phyloP scores from a whole-genome alignment of 805 yeast species.

The Jamesozyma spencerorum region DNA sequence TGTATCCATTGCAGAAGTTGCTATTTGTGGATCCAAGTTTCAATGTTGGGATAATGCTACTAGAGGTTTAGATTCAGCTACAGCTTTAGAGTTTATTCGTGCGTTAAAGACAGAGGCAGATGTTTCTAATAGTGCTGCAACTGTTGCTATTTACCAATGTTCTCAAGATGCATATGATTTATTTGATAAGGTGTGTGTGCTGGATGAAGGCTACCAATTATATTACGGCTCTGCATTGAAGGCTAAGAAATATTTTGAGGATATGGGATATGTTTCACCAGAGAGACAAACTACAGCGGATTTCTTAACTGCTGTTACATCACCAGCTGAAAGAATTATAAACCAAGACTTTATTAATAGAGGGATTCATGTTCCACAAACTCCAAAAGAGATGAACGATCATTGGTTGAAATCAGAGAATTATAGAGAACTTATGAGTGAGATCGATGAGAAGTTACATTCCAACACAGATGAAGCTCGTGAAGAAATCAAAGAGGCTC shows the following conservation, averaged over 20 bases:
- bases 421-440: conserved; percentile 32
- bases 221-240: conserved; percentile 39
- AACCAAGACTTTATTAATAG: conserved; percentile 30
- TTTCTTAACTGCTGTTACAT: conserved; percentile 46
- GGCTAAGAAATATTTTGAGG: conserved; percentile 42
- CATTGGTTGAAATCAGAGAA: conserved; percentile 42
- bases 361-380: conserved; percentile 44
- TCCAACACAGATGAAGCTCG: conserved; percentile 5
- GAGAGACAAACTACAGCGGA: conserved; percentile 53
- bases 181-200: conserved; percentile 30
- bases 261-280: conserved; percentile 50
- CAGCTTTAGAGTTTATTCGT: conserved; percentile 47
- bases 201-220: conserved; percentile 50
- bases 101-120: conserved; percentile 45
- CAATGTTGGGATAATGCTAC: conserved; percentile 57
- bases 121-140: conserved; percentile 41
- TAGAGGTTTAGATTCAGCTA: conserved; percentile 56
- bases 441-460: conserved; percentile 33
- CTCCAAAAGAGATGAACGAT: conserved; percentile 44
- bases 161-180: conserved; percentile 5
- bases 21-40: conserved; percentile 38
- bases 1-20: conserved; percentile 63
- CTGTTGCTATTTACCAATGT: conserved; percentile 52
- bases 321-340: conserved; percentile 45
- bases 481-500: conserved; percentile 27